A percentile compares a stretch with the other conserved stretches of the same genome.
Evolutionary conservation across 2,329 filamentous ascomycete genomes (phyloP).

Genomic region (Lojkania enalia): DNA sequence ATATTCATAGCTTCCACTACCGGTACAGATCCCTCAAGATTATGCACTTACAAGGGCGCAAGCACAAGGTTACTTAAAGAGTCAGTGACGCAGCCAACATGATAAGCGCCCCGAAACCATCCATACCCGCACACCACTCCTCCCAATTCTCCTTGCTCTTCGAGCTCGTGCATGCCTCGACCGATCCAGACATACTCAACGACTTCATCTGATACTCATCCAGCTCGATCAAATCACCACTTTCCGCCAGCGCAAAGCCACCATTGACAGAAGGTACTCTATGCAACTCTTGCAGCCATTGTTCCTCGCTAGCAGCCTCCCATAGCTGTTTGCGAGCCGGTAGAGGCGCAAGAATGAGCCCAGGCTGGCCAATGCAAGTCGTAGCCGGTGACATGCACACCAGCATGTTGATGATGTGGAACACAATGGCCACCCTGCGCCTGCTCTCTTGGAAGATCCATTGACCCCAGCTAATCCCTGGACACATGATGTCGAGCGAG

Average conservation of each 20-base stretch:
- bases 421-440: constrained; percentile 46
- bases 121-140: constrained; percentile 53
- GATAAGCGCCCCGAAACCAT: constrained; percentile 50
- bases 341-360: constrained; percentile 49
- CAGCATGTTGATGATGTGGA: constrained; percentile 48
- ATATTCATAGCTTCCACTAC: too few species aligned
- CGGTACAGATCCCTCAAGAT: too few species aligned
- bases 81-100: constrained; percentile 51
- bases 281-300: constrained; percentile 42
- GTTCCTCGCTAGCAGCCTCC: constrained; percentile 45
- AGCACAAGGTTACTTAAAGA: too few species aligned
- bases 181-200: constrained; percentile 13
- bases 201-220: constrained; percentile 26
- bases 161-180: constrained; percentile 12
- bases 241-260: constrained; percentile 35
- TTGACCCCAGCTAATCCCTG: constrained; percentile 47
- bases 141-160: constrained; percentile 43
- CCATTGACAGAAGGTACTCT: constrained; percentile 22
- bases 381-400: constrained; percentile 48
- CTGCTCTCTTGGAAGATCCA: constrained; percentile 50
- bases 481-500: too few species aligned
- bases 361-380: constrained; percentile 40
- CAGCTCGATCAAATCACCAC: constrained; percentile 41
- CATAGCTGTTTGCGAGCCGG: constrained; percentile 50
- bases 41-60: too few species aligned